Percentiles rank a stretch among this genome's conserved stretches.
These are phyloP conservation scores for Jaapia argillacea DNA, from an alignment of 768 basidiomycete species.

Conservation along the genomic window DNA sequence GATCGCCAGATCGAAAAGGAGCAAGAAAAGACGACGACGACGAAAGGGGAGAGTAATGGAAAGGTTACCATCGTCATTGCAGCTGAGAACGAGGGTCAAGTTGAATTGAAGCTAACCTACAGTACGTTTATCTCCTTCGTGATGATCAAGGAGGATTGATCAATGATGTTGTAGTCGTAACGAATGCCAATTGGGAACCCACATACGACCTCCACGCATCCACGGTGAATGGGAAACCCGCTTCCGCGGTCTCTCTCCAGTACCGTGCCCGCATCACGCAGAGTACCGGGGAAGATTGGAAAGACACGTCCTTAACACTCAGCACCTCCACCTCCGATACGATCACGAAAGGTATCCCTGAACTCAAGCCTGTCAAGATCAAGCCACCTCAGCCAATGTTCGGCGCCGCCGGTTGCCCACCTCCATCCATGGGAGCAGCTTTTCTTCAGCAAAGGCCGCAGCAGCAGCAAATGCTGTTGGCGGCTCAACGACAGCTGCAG, in stretches of 20 bases:
- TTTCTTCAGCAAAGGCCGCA: not conserved
- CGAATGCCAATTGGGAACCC: constrained; percentile 38
- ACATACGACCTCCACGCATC: constrained; percentile 51
- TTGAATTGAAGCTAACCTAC: constrained; percentile 43
- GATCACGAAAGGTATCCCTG: constrained; percentile 23
- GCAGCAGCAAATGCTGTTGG: not conserved
- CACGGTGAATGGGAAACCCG: constrained; percentile 32
- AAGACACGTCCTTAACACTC: constrained; percentile 34
- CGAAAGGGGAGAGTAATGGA: constrained; percentile 18
- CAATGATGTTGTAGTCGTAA: constrained; percentile 31
- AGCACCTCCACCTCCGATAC: constrained; percentile 37
- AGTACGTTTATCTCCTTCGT: constrained; percentile 22
- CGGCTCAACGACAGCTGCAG: not conserved
- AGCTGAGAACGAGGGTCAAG: constrained; percentile 23
- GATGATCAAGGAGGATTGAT: not conserved
- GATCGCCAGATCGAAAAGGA: constrained; percentile 29
- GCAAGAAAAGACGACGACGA: constrained; percentile 19
- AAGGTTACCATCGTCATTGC: constrained; percentile 33
- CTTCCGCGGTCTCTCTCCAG: constrained; percentile 34
- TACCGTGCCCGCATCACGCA: constrained; percentile 47
- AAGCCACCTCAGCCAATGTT: constrained; percentile 6
- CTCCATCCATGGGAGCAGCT: not conserved
- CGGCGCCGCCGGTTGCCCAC: no score
- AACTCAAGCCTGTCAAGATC: constrained; percentile 23
- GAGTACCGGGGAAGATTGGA: constrained; percentile 55